Conservation (phyloP, 371 early-diverging fungal species). For the Mucor racemosus region DNA sequence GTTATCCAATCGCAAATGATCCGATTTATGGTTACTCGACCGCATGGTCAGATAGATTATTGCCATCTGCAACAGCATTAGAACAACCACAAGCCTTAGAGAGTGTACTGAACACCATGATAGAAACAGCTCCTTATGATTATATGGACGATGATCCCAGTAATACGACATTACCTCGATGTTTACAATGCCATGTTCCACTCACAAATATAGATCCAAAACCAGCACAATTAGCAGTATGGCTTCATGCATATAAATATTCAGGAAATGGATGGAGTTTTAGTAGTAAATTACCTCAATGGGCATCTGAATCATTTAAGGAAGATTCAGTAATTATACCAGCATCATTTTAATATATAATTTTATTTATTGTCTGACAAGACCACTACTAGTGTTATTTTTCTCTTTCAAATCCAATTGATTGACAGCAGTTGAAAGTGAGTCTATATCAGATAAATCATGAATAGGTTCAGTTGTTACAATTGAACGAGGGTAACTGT, state of each 20-base stretch:
- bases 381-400: background rate
- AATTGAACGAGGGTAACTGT: constrained; percentile 23
- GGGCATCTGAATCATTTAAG: constrained; percentile 61
- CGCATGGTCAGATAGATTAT: constrained; percentile 65
- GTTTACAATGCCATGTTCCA: constrained; percentile 56
- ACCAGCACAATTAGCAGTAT: constrained; percentile 73
- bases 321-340: constrained; percentile 10
- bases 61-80: background rate
- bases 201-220: constrained; percentile 65
- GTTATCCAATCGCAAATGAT: constrained; percentile 98
- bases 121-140: constrained; percentile 55
- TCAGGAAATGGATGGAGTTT: constrained; percentile 70
- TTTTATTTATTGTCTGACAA: constrained; percentile 7
- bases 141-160: constrained; percentile 35
- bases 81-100: background rate
- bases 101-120: constrained; percentile 13
- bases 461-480: constrained; percentile 11
- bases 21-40: constrained; percentile 81
- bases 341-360: constrained; percentile 17
- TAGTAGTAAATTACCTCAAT: constrained; percentile 71
- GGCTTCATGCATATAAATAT: constrained; percentile 87
- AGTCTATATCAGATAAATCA: constrained; percentile 12
- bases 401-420: constrained; percentile 25
- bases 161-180: constrained; percentile 25
- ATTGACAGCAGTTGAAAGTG: constrained; percentile 24